Conservation (phyloP, 345 rosid genomes). For the Pistacia vera region DNA sequence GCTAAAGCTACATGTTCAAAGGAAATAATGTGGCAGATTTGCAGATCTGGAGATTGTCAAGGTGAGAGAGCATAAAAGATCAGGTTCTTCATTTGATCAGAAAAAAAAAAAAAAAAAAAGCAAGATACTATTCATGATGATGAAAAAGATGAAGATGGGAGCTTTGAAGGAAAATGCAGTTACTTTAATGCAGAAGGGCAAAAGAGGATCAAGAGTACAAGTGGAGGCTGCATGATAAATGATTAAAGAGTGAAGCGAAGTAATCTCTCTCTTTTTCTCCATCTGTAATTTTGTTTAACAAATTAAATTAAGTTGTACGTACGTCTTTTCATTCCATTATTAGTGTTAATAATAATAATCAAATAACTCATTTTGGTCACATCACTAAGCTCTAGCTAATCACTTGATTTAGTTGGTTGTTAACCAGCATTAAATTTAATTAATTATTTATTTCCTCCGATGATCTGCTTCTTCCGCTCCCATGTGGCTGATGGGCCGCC, state of each 20-base stretch:
- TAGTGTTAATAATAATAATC: conserved; percentile 13
- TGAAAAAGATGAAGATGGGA: not conserved
- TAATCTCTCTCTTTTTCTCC: not conserved
- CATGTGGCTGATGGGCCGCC: not conserved
- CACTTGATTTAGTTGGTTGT: too few species aligned
- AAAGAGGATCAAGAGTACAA: not conserved
- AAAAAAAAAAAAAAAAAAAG: too few species aligned
- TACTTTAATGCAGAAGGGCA: not conserved
- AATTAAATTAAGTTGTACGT: conserved; percentile 20
- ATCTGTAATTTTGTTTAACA: conserved; percentile 27
- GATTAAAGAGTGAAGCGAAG: not conserved
- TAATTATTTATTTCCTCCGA: not conserved
- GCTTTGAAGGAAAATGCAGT: not conserved
- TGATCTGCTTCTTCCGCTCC: not conserved
- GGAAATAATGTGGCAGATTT: conserved; percentile 39
- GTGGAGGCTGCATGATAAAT: not conserved
- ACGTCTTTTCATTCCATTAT: conserved; percentile 4
- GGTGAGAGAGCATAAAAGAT: conserved; percentile 1
- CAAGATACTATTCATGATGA: not conserved
- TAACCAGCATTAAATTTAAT: too few species aligned
- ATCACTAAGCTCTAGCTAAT: not conserved
- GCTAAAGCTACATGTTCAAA: not conserved
- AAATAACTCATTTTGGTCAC: conserved; percentile 1
- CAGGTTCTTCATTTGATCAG: not conserved
- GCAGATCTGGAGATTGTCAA: conserved; percentile 40